Evolutionary conservation across 2,329 filamentous ascomycete species (phyloP), one percentile per base, ranked within the genome.

Genomic region (Colletotrichum phormii): DNA sequence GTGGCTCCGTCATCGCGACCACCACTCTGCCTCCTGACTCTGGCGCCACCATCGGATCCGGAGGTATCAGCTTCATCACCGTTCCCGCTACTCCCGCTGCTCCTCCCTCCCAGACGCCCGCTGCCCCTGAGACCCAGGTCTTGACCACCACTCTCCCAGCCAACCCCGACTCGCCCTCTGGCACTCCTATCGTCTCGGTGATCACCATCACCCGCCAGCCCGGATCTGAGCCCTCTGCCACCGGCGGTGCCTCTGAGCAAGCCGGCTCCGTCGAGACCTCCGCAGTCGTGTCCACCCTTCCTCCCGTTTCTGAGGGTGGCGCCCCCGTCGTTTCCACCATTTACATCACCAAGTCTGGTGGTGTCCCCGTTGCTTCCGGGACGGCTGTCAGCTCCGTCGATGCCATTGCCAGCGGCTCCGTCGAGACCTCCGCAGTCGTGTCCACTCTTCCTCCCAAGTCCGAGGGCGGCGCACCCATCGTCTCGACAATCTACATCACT

Each of bases 61-160:
- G 72, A 9, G 74, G 74, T 15, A 72, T 73, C 9, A 69, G 57
- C 54, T 65, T 75, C 51, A 29, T 75, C 66, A 75, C 73, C 9
- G 67, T 73, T 15, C 71, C 71, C 3, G 66, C 66, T 5, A 73
- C 74, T 5, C 74, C 72, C n/a, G 68, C 35, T 9, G 65, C 72
- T 7, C 69, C 72, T 15, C 71, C 71, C 15, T 37, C 63, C 13
- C 54, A 60, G 46, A 70, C 71, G n/a, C 29, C 67, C 22, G 60
- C 55, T 31, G 66, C 55, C 18, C 70, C 66, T 15, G 35, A 72
- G 66, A 72, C 70, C 42, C 6, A 67, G 35, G 64, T 72, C 68
- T 18, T 72, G 2, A 58, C 57, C 29, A 72, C 64, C 24, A 72
- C 69, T 1, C 31, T 72, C 31, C 51, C 53, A 2, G 64, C 49